phyloP scores from a whole-genome alignment of 2,329 filamentous ascomycete species.

The Pseudopyricularia javanii region DNA sequence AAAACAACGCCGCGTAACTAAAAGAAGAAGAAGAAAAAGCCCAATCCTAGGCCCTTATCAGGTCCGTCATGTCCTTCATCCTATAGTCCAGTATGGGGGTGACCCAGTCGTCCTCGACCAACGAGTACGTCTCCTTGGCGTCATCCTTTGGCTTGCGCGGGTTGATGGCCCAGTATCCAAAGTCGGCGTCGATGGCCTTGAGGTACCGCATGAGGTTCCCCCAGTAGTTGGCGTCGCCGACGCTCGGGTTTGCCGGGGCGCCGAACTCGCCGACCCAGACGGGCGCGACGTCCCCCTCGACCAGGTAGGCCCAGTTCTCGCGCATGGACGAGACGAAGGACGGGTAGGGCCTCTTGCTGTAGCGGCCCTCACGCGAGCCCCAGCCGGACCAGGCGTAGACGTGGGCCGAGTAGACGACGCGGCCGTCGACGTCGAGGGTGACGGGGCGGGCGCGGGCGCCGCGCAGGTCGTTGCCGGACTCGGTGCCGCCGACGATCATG shows the following conservation, averaged over 20 bases:
- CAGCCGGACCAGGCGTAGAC: conserved; percentile 61
- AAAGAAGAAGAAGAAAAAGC: background rate
- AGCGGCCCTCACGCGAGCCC: conserved; percentile 48
- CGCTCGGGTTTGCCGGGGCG: conserved; percentile 36
- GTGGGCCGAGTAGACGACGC: conserved; percentile 55
- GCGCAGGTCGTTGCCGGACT: conserved; percentile 52
- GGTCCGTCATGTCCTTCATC: conserved; percentile 46
- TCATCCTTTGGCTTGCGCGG: conserved; percentile 49
- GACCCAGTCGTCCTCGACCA: conserved; percentile 52
- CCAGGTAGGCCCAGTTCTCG: conserved; percentile 53
- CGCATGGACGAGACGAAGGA: conserved; percentile 53
- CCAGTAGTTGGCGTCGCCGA: conserved; percentile 55
- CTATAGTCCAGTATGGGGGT: conserved; percentile 51
- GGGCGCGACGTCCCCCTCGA: conserved; percentile 41
- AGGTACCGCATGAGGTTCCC: conserved; percentile 47
- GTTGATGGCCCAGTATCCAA: conserved; percentile 61
- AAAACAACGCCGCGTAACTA: background rate
- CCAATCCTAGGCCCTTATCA: conserved; percentile 28
- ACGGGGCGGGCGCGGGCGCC: conserved; percentile 44
- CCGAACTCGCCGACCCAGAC: conserved; percentile 62
- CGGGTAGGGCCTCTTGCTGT: conserved; percentile 44
- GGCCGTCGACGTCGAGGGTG: conserved; percentile 37
- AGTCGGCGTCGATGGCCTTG: conserved; percentile 46
- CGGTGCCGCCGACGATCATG: conserved; percentile 55
- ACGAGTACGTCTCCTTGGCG: conserved; percentile 45